Conservation (phyloP, 345 rosid species). For the Boechera stricta region DNA sequence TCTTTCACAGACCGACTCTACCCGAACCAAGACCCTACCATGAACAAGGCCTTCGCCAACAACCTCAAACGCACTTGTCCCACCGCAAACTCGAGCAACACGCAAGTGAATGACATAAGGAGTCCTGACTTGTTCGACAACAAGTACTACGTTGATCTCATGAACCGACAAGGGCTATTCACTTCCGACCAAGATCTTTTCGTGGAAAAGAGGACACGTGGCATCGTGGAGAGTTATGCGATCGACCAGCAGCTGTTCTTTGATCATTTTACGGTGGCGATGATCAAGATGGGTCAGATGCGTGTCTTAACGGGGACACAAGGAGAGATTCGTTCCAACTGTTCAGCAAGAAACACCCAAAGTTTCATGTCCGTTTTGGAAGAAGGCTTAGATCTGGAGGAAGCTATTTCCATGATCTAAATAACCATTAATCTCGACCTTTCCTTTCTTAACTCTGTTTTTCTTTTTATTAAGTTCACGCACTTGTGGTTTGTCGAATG, state of each 20-base stretch:
- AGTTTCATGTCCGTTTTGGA: conserved; percentile 59
- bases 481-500: conserved; percentile 32
- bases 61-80: conserved; percentile 66
- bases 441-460: conserved; percentile 3
- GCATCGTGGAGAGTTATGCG: conserved; percentile 68
- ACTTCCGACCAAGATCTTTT: conserved; percentile 90
- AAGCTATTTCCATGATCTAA: conserved; percentile 47
- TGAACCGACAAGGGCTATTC: conserved; percentile 84
- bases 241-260: conserved; percentile 62
- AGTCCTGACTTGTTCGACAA: conserved; percentile 78
- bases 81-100: conserved; percentile 46
- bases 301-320: conserved; percentile 61
- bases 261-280: conserved; percentile 58
- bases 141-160: conserved; percentile 76
- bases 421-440: conserved; percentile 4
- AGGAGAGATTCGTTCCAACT: conserved; percentile 82
- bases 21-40: conserved; percentile 74
- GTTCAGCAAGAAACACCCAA: conserved; percentile 64
- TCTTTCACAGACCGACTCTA: conserved; percentile 69
- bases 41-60: conserved; percentile 72
- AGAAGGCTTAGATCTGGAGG: conserved; percentile 42
- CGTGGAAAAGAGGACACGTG: conserved; percentile 59
- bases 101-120: conserved; percentile 62
- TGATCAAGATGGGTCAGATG: conserved; percentile 83
- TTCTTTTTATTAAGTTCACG: not conserved